Evolutionary conservation across 169 alveolate species (phyloP), one percentile per base, ranked within the genome.

Genomic region (Plasmodium chabaudi): DNA sequence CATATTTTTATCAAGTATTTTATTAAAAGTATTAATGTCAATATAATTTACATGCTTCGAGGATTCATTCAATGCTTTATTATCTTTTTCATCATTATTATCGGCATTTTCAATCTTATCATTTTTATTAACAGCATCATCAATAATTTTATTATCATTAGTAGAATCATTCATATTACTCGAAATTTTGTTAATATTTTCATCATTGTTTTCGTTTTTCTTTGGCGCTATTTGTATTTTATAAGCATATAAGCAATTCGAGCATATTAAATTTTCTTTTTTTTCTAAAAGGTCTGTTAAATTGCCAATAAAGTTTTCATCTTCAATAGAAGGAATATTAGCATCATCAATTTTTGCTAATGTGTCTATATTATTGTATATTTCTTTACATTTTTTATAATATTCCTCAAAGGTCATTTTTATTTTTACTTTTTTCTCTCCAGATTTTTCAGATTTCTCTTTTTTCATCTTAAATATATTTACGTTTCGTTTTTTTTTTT

Each of bases 311-410:
- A 65, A 77, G 7, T 49, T 47, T 51, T 63, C 88, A 64, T 77
- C 88, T 44, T 77, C 88, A 63, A 77, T 77, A 1, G 88, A 77
- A 19, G 88, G 88, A 10, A 77, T 47, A 56, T 39, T 77, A 53
- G 46, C 23, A 77, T 34, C 88, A 49, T 63, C 51, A 15, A 77
- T 49, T 23, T 55, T 19, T 39, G 68, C 5, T 10, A 77, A 23
- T 13, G 68, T 65, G 19, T 77, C 77, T 7, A 77, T 77, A 3
- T 44, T 55, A 55, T 77, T 51, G 55, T 77, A 77, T 77, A 77
- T 51, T 59, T 77, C 88, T 23, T 77, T 77, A 51, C 65, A 61
- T 42, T 53, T 63, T 27, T 77, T 77, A 46, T 63, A 77, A 46
- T 63, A 77, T 25, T 77, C 88, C 57, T 77, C 79, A 15, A 77